Conservation (phyloP, 2,329 filamentous ascomycete species). For the Juglanconis oblonga region DNA sequence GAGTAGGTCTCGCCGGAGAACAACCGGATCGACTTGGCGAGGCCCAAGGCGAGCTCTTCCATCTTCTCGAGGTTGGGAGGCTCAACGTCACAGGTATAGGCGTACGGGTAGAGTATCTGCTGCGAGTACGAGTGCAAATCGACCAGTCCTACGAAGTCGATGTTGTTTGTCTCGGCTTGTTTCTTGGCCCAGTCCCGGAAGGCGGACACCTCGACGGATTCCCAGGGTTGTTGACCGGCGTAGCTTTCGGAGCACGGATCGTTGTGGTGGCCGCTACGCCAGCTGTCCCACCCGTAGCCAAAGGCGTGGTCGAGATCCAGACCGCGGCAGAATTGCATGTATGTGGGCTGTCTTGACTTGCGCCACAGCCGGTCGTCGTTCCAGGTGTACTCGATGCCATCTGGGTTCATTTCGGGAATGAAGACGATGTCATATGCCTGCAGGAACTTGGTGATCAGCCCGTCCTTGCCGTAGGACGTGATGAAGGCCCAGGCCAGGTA, state of each 20-base stretch:
- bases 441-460: constrained; percentile 71
- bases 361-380: constrained; percentile 88
- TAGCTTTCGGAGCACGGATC: constrained; percentile 93
- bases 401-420: constrained; percentile 85
- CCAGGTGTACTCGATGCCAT: constrained; percentile 95
- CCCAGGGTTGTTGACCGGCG: constrained; percentile 77
- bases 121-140: constrained; percentile 96
- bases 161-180: constrained; percentile 67
- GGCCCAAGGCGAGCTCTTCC: constrained; percentile 81
- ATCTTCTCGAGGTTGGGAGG: constrained; percentile 90
- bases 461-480: constrained; percentile 73
- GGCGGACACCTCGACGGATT: constrained; percentile 72
- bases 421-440: constrained; percentile 85
- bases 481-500: constrained; percentile 89
- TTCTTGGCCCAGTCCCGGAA: constrained; percentile 82
- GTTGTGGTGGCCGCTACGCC: constrained; percentile 47
- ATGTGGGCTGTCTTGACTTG: constrained; percentile 85
- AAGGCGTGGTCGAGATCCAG: constrained; percentile 88
- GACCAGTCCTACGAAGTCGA: constrained; percentile 77
- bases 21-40: constrained; percentile 85
- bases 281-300: constrained; percentile 77
- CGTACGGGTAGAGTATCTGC: constrained; percentile 89
- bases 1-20: constrained; percentile 73
- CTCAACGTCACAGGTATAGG: constrained; percentile 72
- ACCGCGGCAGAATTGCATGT: constrained; percentile 77